A percentile compares a stretch with the other conserved stretches of the same genome.
Evolutionary conservation across 169 alveolate species (phyloP).

Genomic region (Cardiosporidium cionae): DNA sequence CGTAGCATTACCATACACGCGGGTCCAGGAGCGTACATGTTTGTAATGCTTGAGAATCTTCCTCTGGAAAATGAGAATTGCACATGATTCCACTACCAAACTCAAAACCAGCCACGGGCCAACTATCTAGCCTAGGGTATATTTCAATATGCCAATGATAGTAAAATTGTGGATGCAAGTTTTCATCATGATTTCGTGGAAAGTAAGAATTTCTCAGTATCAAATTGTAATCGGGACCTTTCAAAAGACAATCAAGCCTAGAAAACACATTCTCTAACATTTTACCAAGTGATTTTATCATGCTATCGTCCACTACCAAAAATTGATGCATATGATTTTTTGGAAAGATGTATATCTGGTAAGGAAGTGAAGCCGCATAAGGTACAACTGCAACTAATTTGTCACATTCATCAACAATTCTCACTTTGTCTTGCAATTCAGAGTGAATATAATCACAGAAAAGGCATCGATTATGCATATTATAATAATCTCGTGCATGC

Average conservation of each 20-base stretch:
- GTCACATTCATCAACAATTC: neutral
- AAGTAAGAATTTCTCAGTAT: neutral
- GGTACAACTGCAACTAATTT: slow-evolving; percentile 2
- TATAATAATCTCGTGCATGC: neutral
- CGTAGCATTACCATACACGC: neutral
- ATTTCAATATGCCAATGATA: slow-evolving; percentile 6
- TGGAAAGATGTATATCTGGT: neutral
- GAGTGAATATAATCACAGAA: slow-evolving; percentile 2
- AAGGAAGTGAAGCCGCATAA: slow-evolving; percentile 1
- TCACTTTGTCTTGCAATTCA: neutral
- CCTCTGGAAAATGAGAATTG: slow-evolving; percentile 3
- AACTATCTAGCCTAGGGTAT: neutral
- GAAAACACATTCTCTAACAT: neutral
- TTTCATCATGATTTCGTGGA: neutral
- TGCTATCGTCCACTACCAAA: neutral
- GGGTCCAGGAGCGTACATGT: neutral
- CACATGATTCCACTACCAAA: slow-evolving; percentile 8
- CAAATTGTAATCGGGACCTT: slow-evolving; percentile 3
- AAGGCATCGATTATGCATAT: neutral
- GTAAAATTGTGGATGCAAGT: neutral
- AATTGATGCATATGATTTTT: neutral
- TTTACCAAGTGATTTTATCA: neutral
- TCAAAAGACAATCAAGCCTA: neutral
- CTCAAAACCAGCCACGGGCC: slow-evolving; percentile 12
- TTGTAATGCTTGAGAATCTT: neutral